Percentiles rank a stretch among this genome's conserved stretches.
These are phyloP conservation scores for Exophiala alcalophila DNA, from an alignment of 2,329 filamentous ascomycete genomes.

Conservation along the genomic window DNA sequence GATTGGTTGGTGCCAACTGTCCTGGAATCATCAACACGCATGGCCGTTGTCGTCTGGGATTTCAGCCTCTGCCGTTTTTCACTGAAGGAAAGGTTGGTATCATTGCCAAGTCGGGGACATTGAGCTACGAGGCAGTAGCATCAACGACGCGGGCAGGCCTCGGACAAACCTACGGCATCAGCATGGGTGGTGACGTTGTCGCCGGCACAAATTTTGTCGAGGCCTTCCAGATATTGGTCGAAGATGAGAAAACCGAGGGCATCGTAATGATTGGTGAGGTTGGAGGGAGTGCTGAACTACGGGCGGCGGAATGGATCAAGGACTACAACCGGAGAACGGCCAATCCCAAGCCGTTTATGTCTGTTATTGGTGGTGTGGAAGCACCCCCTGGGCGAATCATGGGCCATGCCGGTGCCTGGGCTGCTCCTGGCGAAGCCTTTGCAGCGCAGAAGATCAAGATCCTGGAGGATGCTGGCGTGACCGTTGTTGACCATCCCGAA, in stretches of 20 bases:
- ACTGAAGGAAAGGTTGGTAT: constrained; percentile 68
- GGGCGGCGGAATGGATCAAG: constrained; percentile 70
- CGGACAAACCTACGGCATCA: constrained; percentile 73
- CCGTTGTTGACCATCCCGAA: constrained; percentile 71
- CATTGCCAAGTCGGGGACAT: constrained; percentile 74
- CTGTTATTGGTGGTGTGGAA: constrained; percentile 64
- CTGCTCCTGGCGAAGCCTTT: constrained; percentile 62
- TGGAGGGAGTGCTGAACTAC: constrained; percentile 66
- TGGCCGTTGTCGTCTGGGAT: constrained; percentile 68
- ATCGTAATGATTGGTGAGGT: constrained; percentile 72
- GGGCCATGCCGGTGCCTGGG: constrained; percentile 77
- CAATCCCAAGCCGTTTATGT: constrained; percentile 72
- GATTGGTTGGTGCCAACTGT: constrained; percentile 76
- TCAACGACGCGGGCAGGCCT: constrained; percentile 70
- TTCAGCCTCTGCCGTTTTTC: constrained; percentile 73
- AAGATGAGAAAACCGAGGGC: constrained; percentile 66
- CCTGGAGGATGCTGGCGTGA: constrained; percentile 64
- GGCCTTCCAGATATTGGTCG: constrained; percentile 62
- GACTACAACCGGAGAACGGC: constrained; percentile 58
- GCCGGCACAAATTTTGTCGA: constrained; percentile 73
- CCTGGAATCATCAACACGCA: constrained; percentile 75
- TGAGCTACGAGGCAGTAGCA: constrained; percentile 77
- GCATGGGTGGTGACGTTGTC: constrained; percentile 72
- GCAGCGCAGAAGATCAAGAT: constrained; percentile 64
- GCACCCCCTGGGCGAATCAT: constrained; percentile 66